Percentiles rank a stretch among this genome's conserved stretches.
Evolutionary conservation across 768 basidiomycete genomes (phyloP).

Genomic region (Candolleomyces aberdarensis): DNA sequence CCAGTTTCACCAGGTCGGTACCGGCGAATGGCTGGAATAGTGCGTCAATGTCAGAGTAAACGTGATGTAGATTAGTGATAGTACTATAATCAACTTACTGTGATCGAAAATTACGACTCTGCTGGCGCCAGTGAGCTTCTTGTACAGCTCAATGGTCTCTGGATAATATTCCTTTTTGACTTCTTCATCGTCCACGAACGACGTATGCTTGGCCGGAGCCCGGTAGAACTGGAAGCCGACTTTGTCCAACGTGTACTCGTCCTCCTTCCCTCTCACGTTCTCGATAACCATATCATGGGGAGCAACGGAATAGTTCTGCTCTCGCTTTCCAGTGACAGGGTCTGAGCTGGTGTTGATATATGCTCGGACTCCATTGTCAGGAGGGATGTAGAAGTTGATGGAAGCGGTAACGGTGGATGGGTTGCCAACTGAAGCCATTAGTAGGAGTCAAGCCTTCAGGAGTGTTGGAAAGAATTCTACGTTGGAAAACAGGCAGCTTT

Average conservation of each 20-base stretch:
- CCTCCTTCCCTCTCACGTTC: constrained; percentile 52
- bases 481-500: too few species aligned
- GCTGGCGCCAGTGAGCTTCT: constrained; percentile 55
- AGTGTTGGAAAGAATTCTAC: not conserved
- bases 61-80: not conserved
- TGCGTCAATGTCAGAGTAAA: not conserved
- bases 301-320: constrained; percentile 16
- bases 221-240: constrained; percentile 46
- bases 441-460: not conserved
- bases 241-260: constrained; percentile 39
- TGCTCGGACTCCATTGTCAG: constrained; percentile 22
- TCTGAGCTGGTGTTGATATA: constrained; percentile 22
- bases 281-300: constrained; percentile 38
- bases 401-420: constrained; percentile 4
- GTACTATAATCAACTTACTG: constrained; percentile 33
- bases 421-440: not conserved
- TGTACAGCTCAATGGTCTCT: constrained; percentile 53
- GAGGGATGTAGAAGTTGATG: constrained; percentile 15
- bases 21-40: constrained; percentile 42
- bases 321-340: constrained; percentile 16
- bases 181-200: constrained; percentile 39
- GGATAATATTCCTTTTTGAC: constrained; percentile 54
- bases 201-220: constrained; percentile 36
- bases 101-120: constrained; percentile 61
- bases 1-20: constrained; percentile 35